phyloP scores from a whole-genome alignment of 192 early-diverging fungal species.

The Backusella psychrophila region DNA sequence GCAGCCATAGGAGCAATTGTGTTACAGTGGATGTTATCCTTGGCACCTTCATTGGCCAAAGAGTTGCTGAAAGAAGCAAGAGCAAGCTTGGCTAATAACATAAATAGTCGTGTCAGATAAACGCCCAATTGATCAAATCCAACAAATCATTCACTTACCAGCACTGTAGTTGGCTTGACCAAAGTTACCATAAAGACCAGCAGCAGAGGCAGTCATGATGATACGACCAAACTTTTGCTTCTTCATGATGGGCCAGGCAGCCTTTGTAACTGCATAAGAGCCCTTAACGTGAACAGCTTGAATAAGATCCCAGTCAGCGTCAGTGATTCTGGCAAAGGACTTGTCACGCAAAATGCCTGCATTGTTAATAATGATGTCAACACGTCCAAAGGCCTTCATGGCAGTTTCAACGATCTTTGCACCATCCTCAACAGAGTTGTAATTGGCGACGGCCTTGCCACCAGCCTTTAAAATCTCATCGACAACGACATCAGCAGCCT shows the following conservation, averaged over 20 bases:
- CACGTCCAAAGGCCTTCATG: constrained; percentile 88
- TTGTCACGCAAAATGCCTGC: constrained; percentile 98
- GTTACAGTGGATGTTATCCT: constrained; percentile 91
- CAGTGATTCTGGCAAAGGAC: constrained; percentile 95
- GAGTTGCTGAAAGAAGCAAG: constrained; percentile 89
- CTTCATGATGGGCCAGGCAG: constrained; percentile 94
- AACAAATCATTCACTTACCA: constrained; percentile 40
- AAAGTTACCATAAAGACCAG: constrained; percentile 99
- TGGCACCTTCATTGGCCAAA: constrained; percentile 91
- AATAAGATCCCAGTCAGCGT: constrained; percentile 96
- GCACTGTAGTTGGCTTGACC: constrained; percentile 85
- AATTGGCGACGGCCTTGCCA: constrained; percentile 94
- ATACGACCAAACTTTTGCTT: constrained; percentile 93
- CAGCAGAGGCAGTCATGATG: constrained; percentile 93
- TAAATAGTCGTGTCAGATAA: background rate
- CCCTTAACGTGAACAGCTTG: constrained; percentile 91
- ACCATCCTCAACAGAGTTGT: constrained; percentile 96
- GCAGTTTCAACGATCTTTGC: constrained; percentile 98
- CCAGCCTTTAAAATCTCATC: constrained; percentile 87
- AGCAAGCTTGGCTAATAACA: constrained; percentile 82
- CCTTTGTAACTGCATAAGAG: constrained; percentile 94
- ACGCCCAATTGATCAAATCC: background rate
- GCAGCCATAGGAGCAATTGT: constrained; percentile 97
- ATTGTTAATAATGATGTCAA: constrained; percentile 98
- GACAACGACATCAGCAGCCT: constrained; percentile 93